Base-by-base conservation (phyloP, 345 rosid genomes). In the Viola odorata region DNA sequence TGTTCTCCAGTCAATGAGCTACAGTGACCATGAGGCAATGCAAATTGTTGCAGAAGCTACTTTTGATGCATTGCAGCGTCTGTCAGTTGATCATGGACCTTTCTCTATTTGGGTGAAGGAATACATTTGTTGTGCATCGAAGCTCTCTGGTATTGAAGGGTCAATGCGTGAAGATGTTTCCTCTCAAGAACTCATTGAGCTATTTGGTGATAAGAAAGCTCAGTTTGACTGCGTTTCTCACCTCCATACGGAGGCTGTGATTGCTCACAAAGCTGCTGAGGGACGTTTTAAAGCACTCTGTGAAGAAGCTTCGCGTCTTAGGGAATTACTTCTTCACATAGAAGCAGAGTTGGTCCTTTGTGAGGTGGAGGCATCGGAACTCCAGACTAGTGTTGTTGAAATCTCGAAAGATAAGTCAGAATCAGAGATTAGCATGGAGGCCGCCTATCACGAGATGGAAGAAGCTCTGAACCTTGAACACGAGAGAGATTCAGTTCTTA, bases 291-390 rank as follows among this genome's bases (percentile, higher is more conserved):
- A 60, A 61, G 55, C 53, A 17, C 73, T 80, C 8, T 42, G 53
- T 0, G 74, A 69, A 52, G 66, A 81, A 68, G 65, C 73, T 45
- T 10, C 61, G 37, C 45, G 40, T 14, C 44, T 69, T 8, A 78
- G 63, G 70, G 47, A 60, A 7, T 10, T 11, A 57, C 71, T 77
- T 58, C 50, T 45, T 41, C 58, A 58, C 58, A 64, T 74, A 10
- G 77, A 80, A 70, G 55, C 62, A 40, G 76, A 75, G 50, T 5
- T 65, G 17, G 51, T 62, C 12, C 41, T 44, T 44, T 80, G 80
- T 37, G 74, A 80, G 55, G 66, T 72, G 4, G 80, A 80, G 72
- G 73, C 76, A 36, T 67, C 47, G 10, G 64, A 63, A 40, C 75
- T 37, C 11, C 66, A 64, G 67, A 41, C 44, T 45, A 13, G 37